These are phyloP conservation scores for Rhodotorula glutinis DNA, from an alignment of 1,284 basidiomycete species.

Conservation along the genomic window DNA sequence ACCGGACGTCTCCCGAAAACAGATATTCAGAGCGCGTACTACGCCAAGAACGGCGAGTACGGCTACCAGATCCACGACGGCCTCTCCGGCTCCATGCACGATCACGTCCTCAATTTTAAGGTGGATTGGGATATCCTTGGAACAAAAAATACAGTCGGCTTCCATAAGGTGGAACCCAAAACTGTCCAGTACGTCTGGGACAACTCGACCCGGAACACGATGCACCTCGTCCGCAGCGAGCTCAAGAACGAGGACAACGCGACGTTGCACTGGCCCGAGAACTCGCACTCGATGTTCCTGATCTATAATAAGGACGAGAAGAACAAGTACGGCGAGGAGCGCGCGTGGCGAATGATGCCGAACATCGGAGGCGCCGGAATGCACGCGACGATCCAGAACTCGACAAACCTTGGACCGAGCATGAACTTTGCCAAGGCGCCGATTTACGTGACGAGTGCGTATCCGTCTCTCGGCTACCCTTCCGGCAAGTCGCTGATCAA, in stretches of 20 bases:
- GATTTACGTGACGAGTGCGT: conserved; percentile 40
- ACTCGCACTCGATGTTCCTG: conserved; percentile 58
- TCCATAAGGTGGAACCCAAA: conserved; percentile 43
- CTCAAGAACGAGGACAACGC: conserved; percentile 60
- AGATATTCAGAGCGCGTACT: conserved; percentile 45
- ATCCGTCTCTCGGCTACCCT: background rate
- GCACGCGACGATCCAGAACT: conserved; percentile 44
- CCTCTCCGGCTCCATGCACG: conserved; percentile 45
- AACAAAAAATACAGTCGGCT: conserved; percentile 44
- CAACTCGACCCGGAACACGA: conserved; percentile 43
- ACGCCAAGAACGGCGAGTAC: conserved; percentile 41
- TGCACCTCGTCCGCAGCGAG: conserved; percentile 50
- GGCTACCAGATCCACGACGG: conserved; percentile 47
- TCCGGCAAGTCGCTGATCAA: background rate
- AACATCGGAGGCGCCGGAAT: conserved; percentile 39
- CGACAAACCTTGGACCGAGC: conserved; percentile 44
- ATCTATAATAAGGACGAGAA: conserved; percentile 60
- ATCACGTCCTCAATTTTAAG: conserved; percentile 44
- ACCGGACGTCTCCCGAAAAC: background rate
- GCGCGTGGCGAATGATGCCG: conserved; percentile 48
- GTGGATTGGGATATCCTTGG: conserved; percentile 45
- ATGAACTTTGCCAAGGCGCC: conserved; percentile 43
- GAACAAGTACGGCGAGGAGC: conserved; percentile 50
- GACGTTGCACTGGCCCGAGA: conserved; percentile 54
- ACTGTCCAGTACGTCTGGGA: conserved; percentile 45